Conservation (phyloP, 805 yeast species). For the Lipomyces lipofer region DNA sequence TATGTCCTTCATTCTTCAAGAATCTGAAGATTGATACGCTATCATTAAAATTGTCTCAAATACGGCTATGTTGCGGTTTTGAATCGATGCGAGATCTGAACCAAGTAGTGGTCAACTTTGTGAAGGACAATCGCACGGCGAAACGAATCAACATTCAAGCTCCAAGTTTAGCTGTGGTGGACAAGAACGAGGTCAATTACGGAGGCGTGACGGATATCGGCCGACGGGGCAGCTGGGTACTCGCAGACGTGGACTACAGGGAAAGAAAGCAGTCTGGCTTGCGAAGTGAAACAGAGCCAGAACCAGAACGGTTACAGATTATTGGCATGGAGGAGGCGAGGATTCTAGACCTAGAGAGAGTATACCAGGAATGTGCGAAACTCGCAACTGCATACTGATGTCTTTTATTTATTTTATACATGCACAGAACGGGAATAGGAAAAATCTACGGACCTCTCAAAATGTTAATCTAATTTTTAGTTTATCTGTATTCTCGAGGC, state of each 20-base stretch:
- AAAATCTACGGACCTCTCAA: no score
- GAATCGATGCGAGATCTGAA: constrained; percentile 24
- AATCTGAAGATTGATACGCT: constrained; percentile 16
- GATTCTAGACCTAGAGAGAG: constrained; percentile 15
- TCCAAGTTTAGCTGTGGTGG: constrained; percentile 26
- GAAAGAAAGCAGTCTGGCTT: neutral
- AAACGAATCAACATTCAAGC: constrained; percentile 21
- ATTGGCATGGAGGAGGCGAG: constrained; percentile 7
- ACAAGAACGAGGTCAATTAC: constrained; percentile 18
- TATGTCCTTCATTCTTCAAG: constrained; percentile 27
- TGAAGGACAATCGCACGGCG: constrained; percentile 3
- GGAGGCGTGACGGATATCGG: constrained; percentile 30
- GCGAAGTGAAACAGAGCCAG: neutral
- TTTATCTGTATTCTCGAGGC: no score
- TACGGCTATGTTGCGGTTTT: constrained; percentile 26
- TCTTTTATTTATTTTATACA: no score
- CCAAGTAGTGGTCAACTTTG: constrained; percentile 16
- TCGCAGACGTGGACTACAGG: constrained; percentile 23
- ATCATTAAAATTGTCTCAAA: constrained; percentile 18
- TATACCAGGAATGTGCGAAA: constrained; percentile 2
- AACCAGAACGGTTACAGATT: constrained; percentile 1
- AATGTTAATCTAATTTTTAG: no score
- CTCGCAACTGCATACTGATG: no score
- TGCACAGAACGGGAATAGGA: no score
- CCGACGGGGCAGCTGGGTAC: constrained; percentile 21